These are phyloP conservation scores for Xylariales sp. DNA, from an alignment of 2,329 filamentous ascomycete species.

Conservation along the genomic window DNA sequence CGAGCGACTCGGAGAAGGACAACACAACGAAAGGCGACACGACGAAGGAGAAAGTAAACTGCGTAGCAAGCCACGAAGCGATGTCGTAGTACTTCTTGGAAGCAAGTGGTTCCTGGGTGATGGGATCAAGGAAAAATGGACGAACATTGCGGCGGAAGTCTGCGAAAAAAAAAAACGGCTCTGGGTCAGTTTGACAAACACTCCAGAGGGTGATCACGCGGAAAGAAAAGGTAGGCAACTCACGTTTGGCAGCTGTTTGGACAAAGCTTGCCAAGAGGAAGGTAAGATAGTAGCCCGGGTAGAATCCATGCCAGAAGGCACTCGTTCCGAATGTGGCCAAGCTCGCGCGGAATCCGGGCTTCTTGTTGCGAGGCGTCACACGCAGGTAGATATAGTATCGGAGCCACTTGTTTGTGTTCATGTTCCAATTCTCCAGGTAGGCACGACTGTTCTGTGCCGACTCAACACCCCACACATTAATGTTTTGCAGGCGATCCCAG, in stretches of 20 bases:
- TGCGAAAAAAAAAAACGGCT: too few species aligned
- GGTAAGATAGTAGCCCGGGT: slow-evolving; percentile 89
- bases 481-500: slow-evolving; percentile 86
- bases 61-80: slow-evolving; percentile 69
- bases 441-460: slow-evolving; percentile 88
- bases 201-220: neutral
- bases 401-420: slow-evolving; percentile 97
- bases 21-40: slow-evolving; percentile 84
- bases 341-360: slow-evolving; percentile 92
- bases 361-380: slow-evolving; percentile 91
- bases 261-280: slow-evolving; percentile 89
- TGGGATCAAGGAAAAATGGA: slow-evolving; percentile 84
- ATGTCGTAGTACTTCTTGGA: slow-evolving; percentile 86
- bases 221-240: slow-evolving; percentile 31
- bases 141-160: slow-evolving; percentile 86
- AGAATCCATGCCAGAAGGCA: slow-evolving; percentile 97
- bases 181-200: too few species aligned
- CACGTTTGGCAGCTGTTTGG: slow-evolving; percentile 91
- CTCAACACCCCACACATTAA: slow-evolving; percentile 82
- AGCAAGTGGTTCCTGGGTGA: slow-evolving; percentile 62
- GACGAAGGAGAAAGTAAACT: slow-evolving; percentile 77
- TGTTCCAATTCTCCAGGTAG: slow-evolving; percentile 93
- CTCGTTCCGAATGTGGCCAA: slow-evolving; percentile 92
- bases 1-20: slow-evolving; percentile 62
- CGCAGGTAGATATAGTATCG: slow-evolving; percentile 93